These are phyloP conservation scores for Gossypium trilobum DNA, from an alignment of 441 rosid genomes.

Conservation along the genomic window DNA sequence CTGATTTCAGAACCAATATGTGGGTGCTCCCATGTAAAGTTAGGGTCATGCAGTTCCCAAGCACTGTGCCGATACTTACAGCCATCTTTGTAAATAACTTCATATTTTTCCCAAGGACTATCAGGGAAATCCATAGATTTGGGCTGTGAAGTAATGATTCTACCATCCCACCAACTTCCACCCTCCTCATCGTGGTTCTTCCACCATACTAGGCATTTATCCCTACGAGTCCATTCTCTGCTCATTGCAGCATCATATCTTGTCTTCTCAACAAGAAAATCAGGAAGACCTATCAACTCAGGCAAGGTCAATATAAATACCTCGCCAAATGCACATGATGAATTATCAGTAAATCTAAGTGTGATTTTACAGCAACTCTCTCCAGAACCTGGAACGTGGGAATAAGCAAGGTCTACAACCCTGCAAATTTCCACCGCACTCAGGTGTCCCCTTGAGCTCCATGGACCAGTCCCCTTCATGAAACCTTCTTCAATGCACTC, in stretches of 20 bases:
- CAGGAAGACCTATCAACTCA: slow-evolving; percentile 48
- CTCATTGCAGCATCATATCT: slow-evolving; percentile 50
- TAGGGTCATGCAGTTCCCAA: slow-evolving; percentile 65
- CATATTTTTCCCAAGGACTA: slow-evolving; percentile 71
- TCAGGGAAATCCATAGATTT: slow-evolving; percentile 51
- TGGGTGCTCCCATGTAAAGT: slow-evolving; percentile 36
- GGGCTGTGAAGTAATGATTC: slow-evolving; percentile 33
- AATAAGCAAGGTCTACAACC: slow-evolving; percentile 47
- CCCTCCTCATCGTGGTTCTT: slow-evolving; percentile 38
- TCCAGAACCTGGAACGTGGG: slow-evolving; percentile 60
- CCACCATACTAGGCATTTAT: slow-evolving; percentile 69
- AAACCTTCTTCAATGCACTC: slow-evolving; percentile 33
- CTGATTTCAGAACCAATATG: slow-evolving; percentile 34
- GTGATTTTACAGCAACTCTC: slow-evolving; percentile 70
- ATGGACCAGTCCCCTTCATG: slow-evolving; percentile 38
- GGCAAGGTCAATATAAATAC: slow-evolving; percentile 50
- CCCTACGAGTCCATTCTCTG: slow-evolving; percentile 46
- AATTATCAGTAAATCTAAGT: slow-evolving; percentile 45
- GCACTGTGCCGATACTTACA: slow-evolving; percentile 44
- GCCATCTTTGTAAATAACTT: slow-evolving; percentile 33
- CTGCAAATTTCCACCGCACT: slow-evolving; percentile 55
- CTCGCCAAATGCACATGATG: slow-evolving; percentile 35
- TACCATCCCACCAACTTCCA: slow-evolving; percentile 69
- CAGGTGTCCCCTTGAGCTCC: slow-evolving; percentile 36
- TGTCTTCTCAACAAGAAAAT: slow-evolving; percentile 62